Base-by-base conservation (phyloP, 2,329 filamentous ascomycete species). In the Rosellinia necatrix region DNA sequence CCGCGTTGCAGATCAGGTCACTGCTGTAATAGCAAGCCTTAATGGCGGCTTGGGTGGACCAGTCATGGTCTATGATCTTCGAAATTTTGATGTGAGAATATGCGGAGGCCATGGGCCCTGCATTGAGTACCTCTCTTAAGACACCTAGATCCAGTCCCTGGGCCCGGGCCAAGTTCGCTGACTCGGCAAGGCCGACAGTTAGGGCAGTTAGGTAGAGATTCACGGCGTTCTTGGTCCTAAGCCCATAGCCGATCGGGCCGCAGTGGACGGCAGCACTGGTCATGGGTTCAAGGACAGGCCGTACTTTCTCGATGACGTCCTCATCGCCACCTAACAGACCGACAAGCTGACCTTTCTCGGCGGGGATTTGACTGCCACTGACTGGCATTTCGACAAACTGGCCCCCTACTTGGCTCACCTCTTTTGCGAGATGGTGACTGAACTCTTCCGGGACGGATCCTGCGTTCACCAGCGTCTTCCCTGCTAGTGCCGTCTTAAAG, bases 301-400 rank as follows among this genome's bases (percentile, higher is more conserved):
- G 56, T 41, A 71, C 63, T 2, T 61, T 49, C 46, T 69, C 60
- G 6, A 63, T 65, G 2, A 67, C 59, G 10, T 32, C 57, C 9
- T 37, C 47, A 27, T 71, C 67, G 4, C 71, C 70, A 10, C 68
- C 71, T 34, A 73, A 63, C 63, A 74, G 68, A 29, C 69, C 71
- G 17, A 74, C 69, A 6, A 72, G 65, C n/a, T 57, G 44, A 2
- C 71, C 71, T 40, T 67, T 60, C 51, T 71, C 71, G 1, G 71
- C 71, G 1, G 71, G 71, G 1, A 70, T 53, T 37, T 67, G 68
- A 61, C 70, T 71, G 6, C 71, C 71, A 46, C 71, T 72, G 27
- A 72, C 71, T 2, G 70, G 71, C 70, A 72, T 72, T 49, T 72
- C 70, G 34, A 73, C 50, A 22, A 67, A 73, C 3, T 64, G 40